Percentiles rank a stretch among this genome's conserved stretches.
Evolutionary conservation across 345 rosid genomes (phyloP).

Genomic region (Gossypioides kirkii): DNA sequence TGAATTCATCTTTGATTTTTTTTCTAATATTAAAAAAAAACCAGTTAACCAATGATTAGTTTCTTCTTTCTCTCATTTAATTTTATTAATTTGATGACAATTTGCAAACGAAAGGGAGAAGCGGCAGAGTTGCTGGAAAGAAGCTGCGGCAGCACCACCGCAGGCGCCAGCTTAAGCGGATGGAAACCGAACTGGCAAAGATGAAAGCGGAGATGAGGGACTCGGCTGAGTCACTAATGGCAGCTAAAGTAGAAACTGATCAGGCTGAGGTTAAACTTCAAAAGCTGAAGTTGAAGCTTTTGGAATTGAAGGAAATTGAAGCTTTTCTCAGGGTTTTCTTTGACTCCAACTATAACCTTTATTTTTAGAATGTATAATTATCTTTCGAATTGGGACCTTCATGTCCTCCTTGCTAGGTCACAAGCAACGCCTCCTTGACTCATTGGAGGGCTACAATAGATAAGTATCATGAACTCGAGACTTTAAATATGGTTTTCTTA

Average conservation of each 20-base stretch:
- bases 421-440: no score
- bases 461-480: not conserved
- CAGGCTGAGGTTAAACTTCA: not conserved
- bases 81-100: not conserved
- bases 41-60: not conserved
- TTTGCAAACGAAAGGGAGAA: not conserved
- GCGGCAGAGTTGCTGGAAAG: not conserved
- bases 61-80: not conserved
- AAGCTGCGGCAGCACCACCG: not conserved
- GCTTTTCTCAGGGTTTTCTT: not conserved
- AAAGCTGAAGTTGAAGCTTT: not conserved
- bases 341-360: not conserved
- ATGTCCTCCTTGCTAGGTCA: no score
- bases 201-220: not conserved
- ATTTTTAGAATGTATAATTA: not conserved
- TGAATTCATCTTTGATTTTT: no score
- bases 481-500: not conserved
- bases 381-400: no score
- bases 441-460: no score
- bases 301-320: not conserved
- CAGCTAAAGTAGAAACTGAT: not conserved
- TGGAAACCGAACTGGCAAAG: not conserved
- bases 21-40: no score
- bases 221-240: not conserved
- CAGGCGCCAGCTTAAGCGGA: not conserved